These are phyloP conservation scores for Annona cherimola DNA, from an alignment of 164 flowering plant genomes.

Conservation along the genomic window DNA sequence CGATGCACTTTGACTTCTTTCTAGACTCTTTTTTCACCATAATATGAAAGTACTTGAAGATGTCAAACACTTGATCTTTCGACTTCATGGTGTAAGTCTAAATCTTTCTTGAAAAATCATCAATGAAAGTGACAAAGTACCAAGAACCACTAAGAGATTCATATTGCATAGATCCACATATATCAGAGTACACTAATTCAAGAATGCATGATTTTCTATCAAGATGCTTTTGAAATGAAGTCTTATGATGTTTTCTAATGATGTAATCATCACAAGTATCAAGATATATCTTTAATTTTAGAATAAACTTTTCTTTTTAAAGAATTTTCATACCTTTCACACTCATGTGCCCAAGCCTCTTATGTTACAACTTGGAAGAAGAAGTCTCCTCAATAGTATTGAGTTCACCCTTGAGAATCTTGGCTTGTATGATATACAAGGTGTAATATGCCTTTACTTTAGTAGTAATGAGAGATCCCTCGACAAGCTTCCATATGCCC, in stretches of 20 bases:
- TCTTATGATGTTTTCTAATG: not conserved
- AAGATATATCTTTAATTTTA: not conserved
- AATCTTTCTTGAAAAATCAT: conserved; percentile 3
- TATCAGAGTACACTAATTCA: not conserved
- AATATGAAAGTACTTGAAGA: not conserved
- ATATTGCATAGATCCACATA: not conserved
- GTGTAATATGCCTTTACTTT: not conserved
- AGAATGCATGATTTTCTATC: too few relatives aligned
- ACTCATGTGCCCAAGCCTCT: not conserved
- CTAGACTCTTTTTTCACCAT: not conserved
- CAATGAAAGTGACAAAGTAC: conserved; percentile 8
- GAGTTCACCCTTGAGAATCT: not conserved
- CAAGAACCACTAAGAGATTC: not conserved
- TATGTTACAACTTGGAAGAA: not conserved
- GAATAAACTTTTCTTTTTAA: not conserved
- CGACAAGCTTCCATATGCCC: not conserved
- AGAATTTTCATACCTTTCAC: not conserved
- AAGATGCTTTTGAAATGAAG: not conserved
- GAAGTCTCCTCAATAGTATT: not conserved
- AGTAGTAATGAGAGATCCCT: not conserved
- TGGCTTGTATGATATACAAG: not conserved
- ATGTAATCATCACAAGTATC: conserved; percentile 4
- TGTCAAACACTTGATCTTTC: not conserved
- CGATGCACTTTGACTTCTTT: not conserved
- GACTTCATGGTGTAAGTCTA: not conserved